These are phyloP conservation scores for Saussurea involucrata DNA, from an alignment of 129 eudicot genomes.

Conservation along the genomic window DNA sequence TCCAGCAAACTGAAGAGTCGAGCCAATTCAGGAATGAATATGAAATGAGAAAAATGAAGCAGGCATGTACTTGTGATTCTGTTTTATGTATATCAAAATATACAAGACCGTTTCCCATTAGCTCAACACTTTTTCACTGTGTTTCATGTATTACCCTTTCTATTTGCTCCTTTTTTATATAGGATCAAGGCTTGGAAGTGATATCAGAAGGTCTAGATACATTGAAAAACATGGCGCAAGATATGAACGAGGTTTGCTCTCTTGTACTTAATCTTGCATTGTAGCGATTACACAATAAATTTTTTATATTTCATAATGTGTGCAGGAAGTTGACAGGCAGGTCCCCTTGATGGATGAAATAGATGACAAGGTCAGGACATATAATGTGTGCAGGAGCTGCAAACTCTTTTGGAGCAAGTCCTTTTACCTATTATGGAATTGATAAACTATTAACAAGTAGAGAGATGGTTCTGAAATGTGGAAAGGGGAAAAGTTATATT, in stretches of 20 bases:
- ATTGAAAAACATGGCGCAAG: conserved; percentile 67
- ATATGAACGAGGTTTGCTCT: conserved; percentile 85
- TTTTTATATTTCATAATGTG: background rate
- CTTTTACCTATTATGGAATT: no score
- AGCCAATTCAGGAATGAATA: conserved; percentile 78
- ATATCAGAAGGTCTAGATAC: conserved; percentile 67
- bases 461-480: no score
- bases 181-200: conserved; percentile 73
- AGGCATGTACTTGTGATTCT: conserved; percentile 45
- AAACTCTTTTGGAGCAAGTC: no score
- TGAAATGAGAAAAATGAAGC: conserved; percentile 92
- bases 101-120: background rate
- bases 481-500: no score
- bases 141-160: background rate
- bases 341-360: conserved; percentile 98
- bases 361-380: conserved; percentile 89
- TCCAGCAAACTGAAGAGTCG: conserved; percentile 80
- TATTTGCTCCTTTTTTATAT: background rate
- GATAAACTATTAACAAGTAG: no score
- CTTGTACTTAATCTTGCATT: conserved; percentile 17
- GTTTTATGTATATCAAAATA: background rate
- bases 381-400: no score
- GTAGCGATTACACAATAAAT: background rate
- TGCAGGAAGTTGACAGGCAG: conserved; percentile 86
- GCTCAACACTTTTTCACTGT: background rate